phyloP scores from a whole-genome alignment of 2,329 filamentous ascomycete genomes.

The Botrytis fabae region DNA sequence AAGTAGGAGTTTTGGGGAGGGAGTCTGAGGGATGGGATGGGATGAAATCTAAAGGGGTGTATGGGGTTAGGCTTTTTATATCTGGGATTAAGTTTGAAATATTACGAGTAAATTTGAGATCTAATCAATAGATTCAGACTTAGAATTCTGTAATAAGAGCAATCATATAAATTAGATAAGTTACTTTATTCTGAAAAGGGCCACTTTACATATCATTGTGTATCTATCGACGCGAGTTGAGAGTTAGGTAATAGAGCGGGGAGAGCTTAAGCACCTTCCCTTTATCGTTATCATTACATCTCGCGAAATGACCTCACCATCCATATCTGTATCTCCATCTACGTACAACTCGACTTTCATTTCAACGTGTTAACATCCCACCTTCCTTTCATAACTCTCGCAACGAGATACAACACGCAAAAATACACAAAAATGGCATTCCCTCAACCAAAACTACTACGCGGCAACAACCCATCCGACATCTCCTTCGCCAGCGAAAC shows the following conservation, averaged over 20 bases:
- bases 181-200: neutral
- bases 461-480: constrained; percentile 3
- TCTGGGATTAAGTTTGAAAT: no score
- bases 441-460: neutral
- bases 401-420: no score
- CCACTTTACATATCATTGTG: neutral
- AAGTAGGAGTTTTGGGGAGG: neutral
- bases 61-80: neutral
- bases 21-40: neutral
- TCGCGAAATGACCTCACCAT: constrained; percentile 4
- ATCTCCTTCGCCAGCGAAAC: constrained; percentile 24
- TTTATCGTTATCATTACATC: neutral
- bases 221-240: neutral
- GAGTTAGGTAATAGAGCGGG: neutral
- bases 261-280: neutral
- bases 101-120: no score
- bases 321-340: neutral
- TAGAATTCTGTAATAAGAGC: no score
- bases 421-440: neutral
- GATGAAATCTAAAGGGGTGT: neutral
- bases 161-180: no score
- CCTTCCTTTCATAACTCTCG: neutral
- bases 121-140: no score
- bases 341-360: neutral
- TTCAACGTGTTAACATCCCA: neutral